phyloP scores from a whole-genome alignment of 2,329 filamentous ascomycete genomes.

The Exophiala spinifera region DNA sequence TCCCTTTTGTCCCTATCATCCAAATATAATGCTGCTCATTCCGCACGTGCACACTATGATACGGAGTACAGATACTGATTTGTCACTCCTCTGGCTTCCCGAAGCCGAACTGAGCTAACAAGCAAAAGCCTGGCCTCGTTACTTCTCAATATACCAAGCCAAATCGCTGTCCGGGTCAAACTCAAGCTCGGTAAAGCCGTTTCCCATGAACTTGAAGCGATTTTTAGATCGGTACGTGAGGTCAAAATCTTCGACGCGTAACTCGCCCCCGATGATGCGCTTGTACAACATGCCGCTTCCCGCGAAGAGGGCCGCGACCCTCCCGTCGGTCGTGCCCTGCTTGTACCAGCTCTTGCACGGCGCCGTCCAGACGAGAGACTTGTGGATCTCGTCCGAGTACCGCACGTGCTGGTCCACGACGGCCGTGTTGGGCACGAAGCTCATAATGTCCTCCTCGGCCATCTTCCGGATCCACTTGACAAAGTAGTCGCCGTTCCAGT shows the following conservation, averaged over 20 bases:
- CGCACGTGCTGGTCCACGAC: constrained; percentile 33
- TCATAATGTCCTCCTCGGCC: constrained; percentile 35
- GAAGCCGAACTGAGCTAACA: too few relatives aligned
- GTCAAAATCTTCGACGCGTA: constrained; percentile 49
- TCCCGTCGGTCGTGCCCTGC: constrained; percentile 16
- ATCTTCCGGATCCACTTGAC: constrained; percentile 34
- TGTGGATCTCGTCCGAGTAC: constrained; percentile 35
- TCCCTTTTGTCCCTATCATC: too few relatives aligned
- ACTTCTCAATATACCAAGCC: constrained; percentile 30
- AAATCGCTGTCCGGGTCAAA: constrained; percentile 29
- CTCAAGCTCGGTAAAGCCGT: constrained; percentile 43
- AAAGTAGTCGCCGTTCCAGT: constrained; percentile 32
- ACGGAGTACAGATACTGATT: too few relatives aligned
- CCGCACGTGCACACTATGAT: too few relatives aligned
- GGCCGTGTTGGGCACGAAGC: constrained; percentile 30
- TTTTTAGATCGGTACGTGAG: constrained; percentile 46
- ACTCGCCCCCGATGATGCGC: constrained; percentile 30
- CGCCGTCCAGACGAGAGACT: constrained; percentile 30
- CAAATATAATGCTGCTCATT: too few relatives aligned
- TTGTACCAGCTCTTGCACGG: constrained; percentile 26
- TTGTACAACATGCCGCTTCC: constrained; percentile 35
- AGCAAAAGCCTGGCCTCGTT: neutral
- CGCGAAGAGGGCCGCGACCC: constrained; percentile 21
- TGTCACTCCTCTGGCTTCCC: too few relatives aligned
- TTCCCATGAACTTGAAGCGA: constrained; percentile 49